phyloP scores from a whole-genome alignment of 768 basidiomycete species.

The Auriculariales sp. region DNA sequence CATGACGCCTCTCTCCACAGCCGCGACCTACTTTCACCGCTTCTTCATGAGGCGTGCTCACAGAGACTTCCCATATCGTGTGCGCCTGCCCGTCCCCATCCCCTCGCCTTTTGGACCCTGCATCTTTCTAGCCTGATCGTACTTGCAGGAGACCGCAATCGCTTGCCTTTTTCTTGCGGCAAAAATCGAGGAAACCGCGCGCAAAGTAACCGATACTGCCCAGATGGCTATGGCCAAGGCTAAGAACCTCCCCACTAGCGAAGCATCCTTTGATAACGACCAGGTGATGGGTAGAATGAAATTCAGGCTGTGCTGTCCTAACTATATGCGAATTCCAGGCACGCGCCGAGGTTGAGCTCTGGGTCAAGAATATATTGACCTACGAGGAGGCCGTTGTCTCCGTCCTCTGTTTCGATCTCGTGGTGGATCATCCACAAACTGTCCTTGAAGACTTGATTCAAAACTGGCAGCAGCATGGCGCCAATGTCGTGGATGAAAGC shows the following conservation, averaged over 20 bases:
- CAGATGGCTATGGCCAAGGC: constrained; percentile 59
- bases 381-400: constrained; percentile 72
- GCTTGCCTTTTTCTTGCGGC: constrained; percentile 79
- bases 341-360: constrained; percentile 46
- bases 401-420: constrained; percentile 76
- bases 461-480: constrained; percentile 27
- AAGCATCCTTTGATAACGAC: neutral
- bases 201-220: constrained; percentile 77
- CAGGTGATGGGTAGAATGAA: neutral
- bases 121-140: constrained; percentile 6
- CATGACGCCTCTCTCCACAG: constrained; percentile 70
- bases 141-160: constrained; percentile 69
- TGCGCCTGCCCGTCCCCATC: constrained; percentile 17
- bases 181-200: constrained; percentile 82
- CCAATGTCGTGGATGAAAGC: neutral
- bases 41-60: constrained; percentile 82
- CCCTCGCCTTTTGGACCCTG: neutral
- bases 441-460: constrained; percentile 63
- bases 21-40: constrained; percentile 82
- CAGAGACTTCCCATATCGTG: constrained; percentile 71
- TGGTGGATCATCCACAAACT: constrained; percentile 62
- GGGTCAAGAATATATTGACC: constrained; percentile 50
- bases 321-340: constrained; percentile 1
- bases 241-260: constrained; percentile 39
- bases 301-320: neutral